Evolutionary conservation across 495 filamentous ascomycete genomes (phyloP).

Genomic region (Hypoxylon trugodes): DNA sequence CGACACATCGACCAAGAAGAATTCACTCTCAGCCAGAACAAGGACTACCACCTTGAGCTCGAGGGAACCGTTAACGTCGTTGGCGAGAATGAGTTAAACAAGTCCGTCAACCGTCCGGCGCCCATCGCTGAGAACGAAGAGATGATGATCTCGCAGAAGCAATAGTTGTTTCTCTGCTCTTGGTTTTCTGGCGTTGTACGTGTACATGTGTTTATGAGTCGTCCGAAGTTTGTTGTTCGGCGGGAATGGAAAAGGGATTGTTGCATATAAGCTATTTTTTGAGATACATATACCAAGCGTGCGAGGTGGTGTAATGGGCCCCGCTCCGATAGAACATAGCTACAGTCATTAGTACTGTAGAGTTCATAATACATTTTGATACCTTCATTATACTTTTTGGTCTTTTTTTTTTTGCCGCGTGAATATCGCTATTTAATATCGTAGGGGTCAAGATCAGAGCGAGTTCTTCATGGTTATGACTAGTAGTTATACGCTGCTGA

Average conservation of each 20-base stretch:
- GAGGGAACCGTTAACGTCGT: constrained; percentile 47
- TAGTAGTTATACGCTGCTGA: too few species aligned
- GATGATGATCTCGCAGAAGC: constrained; percentile 55
- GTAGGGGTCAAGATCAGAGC: too few species aligned
- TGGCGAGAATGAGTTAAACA: constrained; percentile 52
- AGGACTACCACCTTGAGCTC: constrained; percentile 46
- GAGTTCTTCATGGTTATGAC: too few species aligned
- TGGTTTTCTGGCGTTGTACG: not conserved
- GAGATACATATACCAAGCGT: too few species aligned
- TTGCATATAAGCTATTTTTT: too few species aligned
- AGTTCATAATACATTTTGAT: too few species aligned
- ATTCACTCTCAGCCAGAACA: constrained; percentile 51
- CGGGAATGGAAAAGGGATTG: constrained; percentile 15
- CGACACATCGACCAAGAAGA: constrained; percentile 59
- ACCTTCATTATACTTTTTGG: too few species aligned
- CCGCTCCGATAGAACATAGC: too few species aligned
- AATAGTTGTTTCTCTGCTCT: constrained; percentile 31
- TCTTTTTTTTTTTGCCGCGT: too few species aligned
- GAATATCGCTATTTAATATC: too few species aligned
- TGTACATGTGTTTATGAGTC: constrained; percentile 17
- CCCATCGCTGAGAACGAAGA: constrained; percentile 53
- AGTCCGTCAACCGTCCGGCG: constrained; percentile 47
- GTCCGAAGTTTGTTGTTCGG: constrained; percentile 4
- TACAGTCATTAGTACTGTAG: too few species aligned
- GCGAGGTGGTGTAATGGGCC: too few species aligned